Base-by-base conservation (phyloP, 495 filamentous ascomycete genomes). In the Aspergillus leporis region DNA sequence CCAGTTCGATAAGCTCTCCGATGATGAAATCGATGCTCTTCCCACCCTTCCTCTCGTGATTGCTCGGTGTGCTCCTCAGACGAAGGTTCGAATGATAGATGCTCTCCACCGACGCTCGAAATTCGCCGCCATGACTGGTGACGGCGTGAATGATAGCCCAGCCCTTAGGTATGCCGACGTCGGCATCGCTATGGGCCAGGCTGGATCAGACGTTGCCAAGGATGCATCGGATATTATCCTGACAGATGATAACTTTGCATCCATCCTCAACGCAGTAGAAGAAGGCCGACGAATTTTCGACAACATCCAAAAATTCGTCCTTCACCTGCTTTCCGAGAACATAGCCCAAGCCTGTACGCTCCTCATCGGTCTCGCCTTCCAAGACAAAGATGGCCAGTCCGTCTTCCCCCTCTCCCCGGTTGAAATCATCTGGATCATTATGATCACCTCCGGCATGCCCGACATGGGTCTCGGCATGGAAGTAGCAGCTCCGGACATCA, bases 131-230 rank as follows among this genome's bases (percentile, higher is more conserved):
- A 91, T 95, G 81, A 93, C 91, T n/a, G 91, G 91, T 66, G 91
- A 94, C 59, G 91, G 91, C 55, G 90, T 94, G 59, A 96, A 96
- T 66, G 91, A 94, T 69, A 87, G 89, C 2, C 90, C 91, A 2
- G 89, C 89, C 1, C 76, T 96, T 16, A 91, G 90, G 67, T 82
- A 84, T 31, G 89, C 91, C 16, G 90, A 96, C 70, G 84, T 94
- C 40, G 91, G 91, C 62, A 92, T 96, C 66, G 90, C 90, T 8
- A 92, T 94, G 88, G 89, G 88, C 43, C 78, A 85, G 49, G 78
- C 82, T 13, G 90, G 91, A 2, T 88, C 85, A 25, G 91, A 96
- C 69, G 90, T 93, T 19, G 88, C 91, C 18, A 93, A 91, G 65
- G 90, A 92, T 62, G 91, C 91, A 2, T 87, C 90, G 0, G 88